Evolutionary conservation across 1,284 basidiomycete genomes (phyloP).

Genomic region (Ustilago tritici): DNA sequence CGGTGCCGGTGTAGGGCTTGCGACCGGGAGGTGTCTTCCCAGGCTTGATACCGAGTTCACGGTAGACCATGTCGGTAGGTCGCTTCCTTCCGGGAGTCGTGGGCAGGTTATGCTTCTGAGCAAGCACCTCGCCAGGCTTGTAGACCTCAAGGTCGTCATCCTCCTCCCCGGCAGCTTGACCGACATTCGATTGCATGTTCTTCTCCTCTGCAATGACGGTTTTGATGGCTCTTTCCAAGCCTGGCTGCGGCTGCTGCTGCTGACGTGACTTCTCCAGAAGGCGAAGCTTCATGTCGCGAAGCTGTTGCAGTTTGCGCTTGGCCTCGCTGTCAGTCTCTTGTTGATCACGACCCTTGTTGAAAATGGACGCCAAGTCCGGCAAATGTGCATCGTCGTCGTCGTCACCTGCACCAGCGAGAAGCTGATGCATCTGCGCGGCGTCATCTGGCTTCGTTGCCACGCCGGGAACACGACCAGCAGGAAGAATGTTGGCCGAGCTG

Average conservation of each 20-base stretch:
- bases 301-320: constrained; percentile 18
- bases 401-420: constrained; percentile 10
- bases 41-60: constrained; percentile 36
- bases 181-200: neutral
- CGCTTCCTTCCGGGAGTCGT: constrained; percentile 36
- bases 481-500: constrained; percentile 19
- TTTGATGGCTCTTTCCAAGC: neutral
- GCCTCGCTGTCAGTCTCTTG: constrained; percentile 23
- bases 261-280: constrained; percentile 30
- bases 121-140: constrained; percentile 26
- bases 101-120: constrained; percentile 38
- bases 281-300: constrained; percentile 36
- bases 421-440: neutral
- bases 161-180: constrained; percentile 1
- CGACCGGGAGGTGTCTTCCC: constrained; percentile 20
- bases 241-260: constrained; percentile 2
- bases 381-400: constrained; percentile 35
- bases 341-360: constrained; percentile 28
- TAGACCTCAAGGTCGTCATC: constrained; percentile 33
- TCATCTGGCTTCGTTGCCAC: constrained; percentile 32
- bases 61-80: constrained; percentile 40
- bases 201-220: neutral
- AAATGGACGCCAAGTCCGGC: constrained; percentile 40
- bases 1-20: constrained; percentile 31
- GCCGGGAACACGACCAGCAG: constrained; percentile 22